Conservation (phyloP, 805 yeast species). For the Pichia phayaonensis region DNA sequence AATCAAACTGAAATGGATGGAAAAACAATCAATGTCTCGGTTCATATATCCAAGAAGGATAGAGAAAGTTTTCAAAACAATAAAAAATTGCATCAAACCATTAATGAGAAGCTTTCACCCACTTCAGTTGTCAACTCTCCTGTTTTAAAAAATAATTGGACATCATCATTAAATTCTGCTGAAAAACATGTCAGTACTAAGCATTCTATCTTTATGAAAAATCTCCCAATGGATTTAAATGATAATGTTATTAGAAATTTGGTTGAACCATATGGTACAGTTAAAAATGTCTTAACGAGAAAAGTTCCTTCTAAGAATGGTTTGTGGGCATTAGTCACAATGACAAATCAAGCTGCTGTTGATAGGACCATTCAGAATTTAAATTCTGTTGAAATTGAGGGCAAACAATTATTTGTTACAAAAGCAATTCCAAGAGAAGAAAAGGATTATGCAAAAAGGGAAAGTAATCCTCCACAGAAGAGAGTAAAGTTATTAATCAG, state of each 20-base stretch:
- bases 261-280: conserved; percentile 26
- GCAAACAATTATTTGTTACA: conserved; percentile 24
- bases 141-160: too few species aligned
- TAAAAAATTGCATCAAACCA: background rate
- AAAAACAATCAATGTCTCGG: conserved; percentile 19
- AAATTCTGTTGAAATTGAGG: conserved; percentile 24
- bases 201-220: conserved; percentile 25
- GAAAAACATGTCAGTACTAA: conserved; percentile 16
- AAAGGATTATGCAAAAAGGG: conserved; percentile 20
- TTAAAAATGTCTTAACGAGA: conserved; percentile 21
- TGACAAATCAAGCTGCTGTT: conserved; percentile 22
- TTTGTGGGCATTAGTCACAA: conserved; percentile 27
- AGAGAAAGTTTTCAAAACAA: conserved; percentile 14
- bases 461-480: conserved; percentile 14
- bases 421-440: conserved; percentile 29
- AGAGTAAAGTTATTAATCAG: conserved; percentile 22
- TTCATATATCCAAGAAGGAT: conserved; percentile 25
- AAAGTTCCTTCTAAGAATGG: conserved; percentile 24
- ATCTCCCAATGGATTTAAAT: conserved; percentile 24
- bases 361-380: conserved; percentile 21
- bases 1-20: conserved; percentile 21
- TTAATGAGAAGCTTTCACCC: background rate
- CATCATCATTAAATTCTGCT: background rate
- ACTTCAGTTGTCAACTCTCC: background rate
- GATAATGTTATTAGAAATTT: conserved; percentile 19